Base-by-base conservation (phyloP, 257 asterid genomes). In the Forsythia suspensa region DNA sequence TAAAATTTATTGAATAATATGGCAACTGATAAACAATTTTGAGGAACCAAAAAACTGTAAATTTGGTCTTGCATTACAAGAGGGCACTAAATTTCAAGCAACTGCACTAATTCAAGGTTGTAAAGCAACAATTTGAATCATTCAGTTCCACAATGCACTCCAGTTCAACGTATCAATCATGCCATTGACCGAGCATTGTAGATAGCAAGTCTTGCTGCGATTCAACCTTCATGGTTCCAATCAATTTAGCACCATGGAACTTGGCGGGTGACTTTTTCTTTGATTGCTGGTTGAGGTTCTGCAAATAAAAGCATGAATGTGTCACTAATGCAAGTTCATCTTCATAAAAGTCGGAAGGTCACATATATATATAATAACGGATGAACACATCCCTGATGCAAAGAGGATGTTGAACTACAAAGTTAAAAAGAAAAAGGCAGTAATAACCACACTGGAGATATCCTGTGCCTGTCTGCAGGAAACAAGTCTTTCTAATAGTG, bases 211-310 rank as follows among this genome's bases (percentile, higher is more conserved):
- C 52, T 11, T 44, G 13, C 52, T 48, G 57, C 0, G n/a, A 15
- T 48, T 48, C 20, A 29, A 63, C 7, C 3, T 29, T 21, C 70
- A 24, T 3, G 18, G 70, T 3, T 15, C 34, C 59, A 7, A 55
- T 81, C 79, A 86, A 66, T 84, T 81, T 51, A 83, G 85, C 75
- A 78, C 38, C 6, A 39, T 42, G 40, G 91, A 79, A 76, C 80
- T 83, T 20, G 83, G 55, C 57, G 81, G 82, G 70, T 65, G 63
- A 4, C 76, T 68, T 88, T 89, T 77, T 70, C 88, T 87, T 87
- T 89, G 71, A 37, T 86, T 59, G 46, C 18, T 70, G 90, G 84
- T 76, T 81, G 91, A 82, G 91, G 65, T 73, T 77, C 97, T 92
- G 92, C 84, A 61, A 66, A 76, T 41, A 79, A 69, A 69, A 10